Percentiles rank a stretch among this genome's conserved stretches.
Conservation (phyloP, 768 basidiomycete species). For the Tulasnella sp. region DNA sequence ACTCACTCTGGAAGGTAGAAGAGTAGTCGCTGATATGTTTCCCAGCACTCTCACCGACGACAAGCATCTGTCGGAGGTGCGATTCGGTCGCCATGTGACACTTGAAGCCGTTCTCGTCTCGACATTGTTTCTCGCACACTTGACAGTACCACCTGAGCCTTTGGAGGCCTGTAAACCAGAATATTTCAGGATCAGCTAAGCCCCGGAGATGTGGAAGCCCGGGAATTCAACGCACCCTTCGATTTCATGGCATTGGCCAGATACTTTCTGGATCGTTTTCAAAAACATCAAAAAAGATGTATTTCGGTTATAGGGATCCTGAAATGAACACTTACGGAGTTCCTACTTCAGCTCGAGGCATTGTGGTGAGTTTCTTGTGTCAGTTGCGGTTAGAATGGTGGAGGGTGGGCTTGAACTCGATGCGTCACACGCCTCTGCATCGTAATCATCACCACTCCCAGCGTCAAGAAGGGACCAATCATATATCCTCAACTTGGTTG, state of each 20-base stretch:
- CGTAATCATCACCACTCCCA: too few relatives aligned
- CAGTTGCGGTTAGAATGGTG: constrained; percentile 1
- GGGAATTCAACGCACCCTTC: constrained; percentile 39
- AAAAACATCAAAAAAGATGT: too few relatives aligned
- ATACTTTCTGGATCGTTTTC: constrained; percentile 41
- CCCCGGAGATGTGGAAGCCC: constrained; percentile 19
- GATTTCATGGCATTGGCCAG: constrained; percentile 96
- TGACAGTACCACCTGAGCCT: constrained; percentile 97
- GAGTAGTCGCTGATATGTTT: constrained; percentile 89
- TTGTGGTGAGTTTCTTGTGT: constrained; percentile 27
- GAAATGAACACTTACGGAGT: constrained; percentile 50
- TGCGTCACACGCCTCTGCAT: too few relatives aligned
- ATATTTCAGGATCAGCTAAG: neutral
- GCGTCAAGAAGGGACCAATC: too few relatives aligned
- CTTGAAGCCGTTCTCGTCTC: constrained; percentile 99
- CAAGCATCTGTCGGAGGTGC: constrained; percentile 93
- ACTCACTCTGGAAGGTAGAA: constrained; percentile 77
- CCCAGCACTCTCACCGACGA: constrained; percentile 90
- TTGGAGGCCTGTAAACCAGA: constrained; percentile 47
- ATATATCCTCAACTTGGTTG: too few relatives aligned
- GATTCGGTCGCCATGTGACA: constrained; percentile 82
- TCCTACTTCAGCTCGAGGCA: constrained; percentile 79
- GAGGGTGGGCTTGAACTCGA: too few relatives aligned
- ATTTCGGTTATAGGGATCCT: too few relatives aligned
- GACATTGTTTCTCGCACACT: constrained; percentile 97